Evolutionary conservation across 2,329 filamentous ascomycete genomes (phyloP).

Genomic region (Beauveria bassiana): DNA sequence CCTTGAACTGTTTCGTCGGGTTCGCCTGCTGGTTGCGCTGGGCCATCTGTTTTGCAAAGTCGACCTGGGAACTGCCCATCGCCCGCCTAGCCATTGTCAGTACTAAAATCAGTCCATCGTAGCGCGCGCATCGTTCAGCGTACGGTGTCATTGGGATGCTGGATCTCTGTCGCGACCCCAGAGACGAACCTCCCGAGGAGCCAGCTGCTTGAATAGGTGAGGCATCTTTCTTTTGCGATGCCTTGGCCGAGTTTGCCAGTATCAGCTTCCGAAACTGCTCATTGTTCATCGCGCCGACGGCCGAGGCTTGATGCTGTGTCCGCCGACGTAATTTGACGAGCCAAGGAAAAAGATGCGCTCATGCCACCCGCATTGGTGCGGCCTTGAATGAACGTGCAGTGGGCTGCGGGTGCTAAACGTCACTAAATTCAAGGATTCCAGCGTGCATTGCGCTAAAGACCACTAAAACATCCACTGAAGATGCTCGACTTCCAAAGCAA

Average conservation of each 20-base stretch:
- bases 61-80: conserved; percentile 44
- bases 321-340: background rate
- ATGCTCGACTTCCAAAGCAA: conserved; percentile 2
- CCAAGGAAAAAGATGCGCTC: background rate
- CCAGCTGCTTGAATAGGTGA: conserved; percentile 27
- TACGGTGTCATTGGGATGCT: conserved; percentile 94
- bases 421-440: background rate
- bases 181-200: conserved; percentile 27
- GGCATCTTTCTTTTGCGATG: conserved; percentile 36
- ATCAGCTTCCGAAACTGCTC: conserved; percentile 83
- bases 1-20: conserved; percentile 65
- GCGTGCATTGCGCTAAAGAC: background rate
- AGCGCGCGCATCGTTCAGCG: conserved; percentile 23
- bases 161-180: conserved; percentile 71
- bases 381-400: background rate
- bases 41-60: conserved; percentile 79
- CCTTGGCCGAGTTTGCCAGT: conserved; percentile 38
- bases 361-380: background rate
- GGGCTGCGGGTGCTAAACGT: background rate
- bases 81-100: conserved; percentile 46
- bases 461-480: background rate
- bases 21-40: conserved; percentile 54
- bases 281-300: conserved; percentile 68
- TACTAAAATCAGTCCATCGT: background rate
- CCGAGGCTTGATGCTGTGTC: background rate